A percentile compares a stretch with the other conserved stretches of the same genome.
Evolutionary conservation across 345 rosid species (phyloP).

Genomic region (Aurinia saxatilis): DNA sequence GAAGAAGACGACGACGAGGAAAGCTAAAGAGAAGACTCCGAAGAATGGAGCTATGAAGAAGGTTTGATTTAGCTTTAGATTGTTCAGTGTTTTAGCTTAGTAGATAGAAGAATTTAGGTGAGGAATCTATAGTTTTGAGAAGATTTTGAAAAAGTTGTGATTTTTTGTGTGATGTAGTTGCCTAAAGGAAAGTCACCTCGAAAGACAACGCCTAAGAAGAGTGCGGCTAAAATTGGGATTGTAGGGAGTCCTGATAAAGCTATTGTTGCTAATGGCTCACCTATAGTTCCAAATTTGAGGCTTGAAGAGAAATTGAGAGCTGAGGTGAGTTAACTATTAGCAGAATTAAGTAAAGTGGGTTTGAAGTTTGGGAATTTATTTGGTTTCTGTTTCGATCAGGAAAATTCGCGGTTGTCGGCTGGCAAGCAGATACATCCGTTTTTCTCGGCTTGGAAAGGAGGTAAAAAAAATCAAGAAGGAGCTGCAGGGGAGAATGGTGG

Average conservation of each 20-base stretch:
- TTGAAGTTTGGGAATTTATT: not conserved
- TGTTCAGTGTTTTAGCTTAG: not conserved
- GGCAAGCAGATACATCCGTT: constrained; percentile 86
- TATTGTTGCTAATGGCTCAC: constrained; percentile 25
- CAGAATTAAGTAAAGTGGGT: not conserved
- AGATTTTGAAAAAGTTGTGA: not conserved
- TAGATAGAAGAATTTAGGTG: not conserved
- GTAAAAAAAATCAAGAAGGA: constrained; percentile 42
- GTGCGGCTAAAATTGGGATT: constrained; percentile 25
- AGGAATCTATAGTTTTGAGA: not conserved
- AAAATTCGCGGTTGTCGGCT: constrained; percentile 54
- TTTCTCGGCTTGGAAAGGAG: constrained; percentile 51
- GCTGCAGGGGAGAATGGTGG: constrained; percentile 25
- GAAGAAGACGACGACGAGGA: constrained; percentile 41
- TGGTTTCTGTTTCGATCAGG: constrained; percentile 49
- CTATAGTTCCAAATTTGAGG: constrained; percentile 52
- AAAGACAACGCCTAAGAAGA: constrained; percentile 53
- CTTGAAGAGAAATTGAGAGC: constrained; percentile 71
- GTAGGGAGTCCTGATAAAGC: too few species aligned
- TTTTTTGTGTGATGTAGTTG: not conserved
- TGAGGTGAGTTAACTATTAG: constrained; percentile 45
- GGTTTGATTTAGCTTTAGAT: not conserved
- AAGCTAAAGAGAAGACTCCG: constrained; percentile 43
- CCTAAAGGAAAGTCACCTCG: constrained; percentile 36
- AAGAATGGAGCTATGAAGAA: constrained; percentile 23